Evolutionary conservation across 768 basidiomycete species (phyloP).

Genomic region (Hericium alpestre): DNA sequence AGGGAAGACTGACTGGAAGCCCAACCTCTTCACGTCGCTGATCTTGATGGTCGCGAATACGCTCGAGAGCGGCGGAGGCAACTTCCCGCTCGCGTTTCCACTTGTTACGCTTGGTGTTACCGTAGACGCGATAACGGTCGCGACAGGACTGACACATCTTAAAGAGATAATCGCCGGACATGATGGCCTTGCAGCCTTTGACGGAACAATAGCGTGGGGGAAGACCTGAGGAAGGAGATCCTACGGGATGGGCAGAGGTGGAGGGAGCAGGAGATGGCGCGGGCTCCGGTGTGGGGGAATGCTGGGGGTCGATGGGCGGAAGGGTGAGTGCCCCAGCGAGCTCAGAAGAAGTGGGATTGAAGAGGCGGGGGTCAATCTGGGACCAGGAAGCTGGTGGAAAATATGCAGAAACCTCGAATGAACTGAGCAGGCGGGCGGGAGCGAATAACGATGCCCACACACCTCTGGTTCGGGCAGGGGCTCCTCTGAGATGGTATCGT

Average conservation of each 20-base stretch:
- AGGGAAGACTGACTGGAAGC: slow-evolving; percentile 25
- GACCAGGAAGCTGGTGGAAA: slow-evolving; percentile 14
- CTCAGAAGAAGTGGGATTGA: slow-evolving; percentile 30
- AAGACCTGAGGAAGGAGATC: slow-evolving; percentile 4
- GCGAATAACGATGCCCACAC: neutral
- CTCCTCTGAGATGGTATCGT: too few relatives aligned
- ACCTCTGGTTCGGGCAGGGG: neutral
- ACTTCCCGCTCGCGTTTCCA: slow-evolving; percentile 37
- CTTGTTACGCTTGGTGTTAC: slow-evolving; percentile 44
- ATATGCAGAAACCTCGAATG: neutral
- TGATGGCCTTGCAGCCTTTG: slow-evolving; percentile 40
- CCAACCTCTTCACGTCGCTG: slow-evolving; percentile 24
- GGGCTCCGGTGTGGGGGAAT: neutral
- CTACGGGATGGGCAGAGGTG: neutral
- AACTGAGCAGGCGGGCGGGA: too few relatives aligned
- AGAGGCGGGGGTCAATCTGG: slow-evolving; percentile 22
- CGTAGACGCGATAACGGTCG: slow-evolving; percentile 39
- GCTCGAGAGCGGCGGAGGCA: slow-evolving; percentile 30
- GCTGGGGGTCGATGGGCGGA: slow-evolving; percentile 14
- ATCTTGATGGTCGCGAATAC: slow-evolving; percentile 29
- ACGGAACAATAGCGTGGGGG: slow-evolving; percentile 37
- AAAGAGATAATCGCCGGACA: slow-evolving; percentile 26
- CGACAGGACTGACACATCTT: slow-evolving; percentile 29
- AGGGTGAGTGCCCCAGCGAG: slow-evolving; percentile 39
- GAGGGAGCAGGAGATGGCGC: neutral